These are phyloP conservation scores for Mesotaenium endlicherianum DNA, from an alignment of 139 green algal species.

Conservation along the genomic window DNA sequence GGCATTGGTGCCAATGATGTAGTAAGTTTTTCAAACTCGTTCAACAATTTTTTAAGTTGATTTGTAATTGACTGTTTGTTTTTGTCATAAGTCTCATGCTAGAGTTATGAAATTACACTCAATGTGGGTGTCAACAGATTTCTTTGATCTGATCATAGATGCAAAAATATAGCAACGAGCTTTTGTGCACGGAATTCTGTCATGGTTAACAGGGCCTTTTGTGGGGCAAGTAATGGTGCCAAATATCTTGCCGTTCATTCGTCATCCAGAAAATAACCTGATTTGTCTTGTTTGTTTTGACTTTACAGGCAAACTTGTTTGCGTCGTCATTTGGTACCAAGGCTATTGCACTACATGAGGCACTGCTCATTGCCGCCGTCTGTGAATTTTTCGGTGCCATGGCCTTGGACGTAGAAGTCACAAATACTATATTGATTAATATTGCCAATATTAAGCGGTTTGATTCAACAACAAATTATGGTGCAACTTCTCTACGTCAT, in stretches of 20 bases:
- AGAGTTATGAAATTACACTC: not conserved
- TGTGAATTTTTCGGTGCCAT: slow-evolving; percentile 33
- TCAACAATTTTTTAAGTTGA: not conserved
- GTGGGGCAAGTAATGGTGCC: not conserved
- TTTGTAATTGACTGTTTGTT: not conserved
- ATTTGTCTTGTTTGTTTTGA: slow-evolving; percentile 17
- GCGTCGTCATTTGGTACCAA: slow-evolving; percentile 56
- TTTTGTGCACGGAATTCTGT: too few relatives aligned
- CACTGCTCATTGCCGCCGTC: slow-evolving; percentile 37
- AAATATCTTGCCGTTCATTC: not conserved
- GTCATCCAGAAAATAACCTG: not conserved
- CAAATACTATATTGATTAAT: not conserved
- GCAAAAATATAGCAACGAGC: too few relatives aligned
- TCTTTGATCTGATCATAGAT: too few relatives aligned
- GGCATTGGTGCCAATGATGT: slow-evolving; percentile 47
- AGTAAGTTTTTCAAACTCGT: not conserved
- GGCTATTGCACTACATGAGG: slow-evolving; percentile 40
- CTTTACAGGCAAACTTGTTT: slow-evolving; percentile 54
- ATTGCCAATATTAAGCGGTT: not conserved
- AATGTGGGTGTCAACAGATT: too few relatives aligned
- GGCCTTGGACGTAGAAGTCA: not conserved
- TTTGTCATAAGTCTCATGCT: not conserved
- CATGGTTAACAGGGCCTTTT: not conserved
- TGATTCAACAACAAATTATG: slow-evolving; percentile 2
- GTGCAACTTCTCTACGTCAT: slow-evolving; percentile 56